phyloP scores from a whole-genome alignment of 2,329 filamentous ascomycete species.

The Hyphodiscus sp. region DNA sequence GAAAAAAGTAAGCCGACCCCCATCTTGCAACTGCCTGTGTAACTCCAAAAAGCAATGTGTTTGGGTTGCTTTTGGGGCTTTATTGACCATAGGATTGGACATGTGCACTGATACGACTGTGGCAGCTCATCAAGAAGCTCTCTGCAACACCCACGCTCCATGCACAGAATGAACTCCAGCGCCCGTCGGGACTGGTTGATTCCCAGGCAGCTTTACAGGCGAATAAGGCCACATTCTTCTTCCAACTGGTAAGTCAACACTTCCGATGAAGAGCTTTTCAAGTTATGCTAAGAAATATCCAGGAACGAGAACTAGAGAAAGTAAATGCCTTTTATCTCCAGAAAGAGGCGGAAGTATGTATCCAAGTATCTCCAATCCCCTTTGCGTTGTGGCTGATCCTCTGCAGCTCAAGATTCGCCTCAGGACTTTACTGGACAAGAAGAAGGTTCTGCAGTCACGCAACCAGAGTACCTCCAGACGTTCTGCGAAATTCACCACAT shows the following conservation, averaged over 20 bases:
- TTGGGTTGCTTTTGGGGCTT: slow-evolving; percentile 3
- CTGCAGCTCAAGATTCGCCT: slow-evolving; percentile 82
- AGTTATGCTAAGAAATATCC: slow-evolving; percentile 35
- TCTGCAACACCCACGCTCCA: slow-evolving; percentile 82
- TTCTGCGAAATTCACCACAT: slow-evolving; percentile 86
- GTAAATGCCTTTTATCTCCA: slow-evolving; percentile 97
- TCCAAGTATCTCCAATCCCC: background rate
- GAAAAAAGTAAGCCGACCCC: slow-evolving; percentile 69
- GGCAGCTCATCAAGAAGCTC: slow-evolving; percentile 94
- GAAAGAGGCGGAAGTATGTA: slow-evolving; percentile 87
- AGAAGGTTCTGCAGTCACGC: slow-evolving; percentile 79
- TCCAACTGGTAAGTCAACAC: slow-evolving; percentile 67
- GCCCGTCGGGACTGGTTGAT: slow-evolving; percentile 48
- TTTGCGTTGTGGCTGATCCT: slow-evolving; percentile 8
- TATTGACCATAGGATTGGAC: slow-evolving; percentile 12
- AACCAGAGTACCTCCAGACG: slow-evolving; percentile 71
- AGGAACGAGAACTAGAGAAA: slow-evolving; percentile 97
- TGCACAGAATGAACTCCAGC: slow-evolving; percentile 61
- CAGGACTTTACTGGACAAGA: slow-evolving; percentile 90
- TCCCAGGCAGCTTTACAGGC: slow-evolving; percentile 88
- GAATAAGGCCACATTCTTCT: slow-evolving; percentile 98
- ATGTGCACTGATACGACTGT: slow-evolving; percentile 22
- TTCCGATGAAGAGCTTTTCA: slow-evolving; percentile 12
- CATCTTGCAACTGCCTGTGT: background rate
- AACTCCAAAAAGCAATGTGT: slow-evolving; percentile 14